Conservation (phyloP, 768 basidiomycete genomes). For the Boletus huronensis region DNA sequence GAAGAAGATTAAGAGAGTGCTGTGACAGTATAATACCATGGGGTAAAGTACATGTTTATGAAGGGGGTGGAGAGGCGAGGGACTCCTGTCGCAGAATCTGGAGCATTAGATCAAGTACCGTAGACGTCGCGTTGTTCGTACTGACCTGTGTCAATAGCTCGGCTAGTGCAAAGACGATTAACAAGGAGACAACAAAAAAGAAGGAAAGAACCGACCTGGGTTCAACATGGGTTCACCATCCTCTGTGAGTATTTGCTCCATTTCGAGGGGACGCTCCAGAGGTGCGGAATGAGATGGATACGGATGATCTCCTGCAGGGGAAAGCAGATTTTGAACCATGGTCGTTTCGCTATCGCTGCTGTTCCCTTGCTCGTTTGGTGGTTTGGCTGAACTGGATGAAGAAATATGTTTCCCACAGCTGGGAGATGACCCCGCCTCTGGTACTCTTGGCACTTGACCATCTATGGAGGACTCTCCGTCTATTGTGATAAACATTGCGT, state of each 20-base stretch:
- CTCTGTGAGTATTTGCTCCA: slow-evolving; percentile 58
- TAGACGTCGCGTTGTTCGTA: slow-evolving; percentile 12
- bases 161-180: slow-evolving; percentile 29
- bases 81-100: slow-evolving; percentile 45
- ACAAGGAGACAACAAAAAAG: not conserved
- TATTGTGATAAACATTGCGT: slow-evolving; percentile 36
- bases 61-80: slow-evolving; percentile 66
- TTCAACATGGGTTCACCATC: slow-evolving; percentile 67
- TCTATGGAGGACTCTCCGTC: slow-evolving; percentile 26
- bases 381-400: slow-evolving; percentile 9
- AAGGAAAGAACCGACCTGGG: slow-evolving; percentile 45
- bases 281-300: slow-evolving; percentile 23
- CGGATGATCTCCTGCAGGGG: slow-evolving; percentile 22
- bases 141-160: slow-evolving; percentile 62
- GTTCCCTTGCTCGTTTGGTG: slow-evolving; percentile 6
- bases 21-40: slow-evolving; percentile 21
- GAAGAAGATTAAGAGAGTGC: slow-evolving; percentile 15
- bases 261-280: slow-evolving; percentile 39
- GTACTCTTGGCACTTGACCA: slow-evolving; percentile 4
- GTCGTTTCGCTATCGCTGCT: slow-evolving; percentile 13
- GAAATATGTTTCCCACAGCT: not conserved
- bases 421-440: slow-evolving; percentile 9
- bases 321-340: slow-evolving; percentile 16
- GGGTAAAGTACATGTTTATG: slow-evolving; percentile 35
- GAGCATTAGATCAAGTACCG: slow-evolving; percentile 29